Evolutionary conservation across 2,329 filamentous ascomycete genomes (phyloP).

Genomic region (Aureobasidium sp.): DNA sequence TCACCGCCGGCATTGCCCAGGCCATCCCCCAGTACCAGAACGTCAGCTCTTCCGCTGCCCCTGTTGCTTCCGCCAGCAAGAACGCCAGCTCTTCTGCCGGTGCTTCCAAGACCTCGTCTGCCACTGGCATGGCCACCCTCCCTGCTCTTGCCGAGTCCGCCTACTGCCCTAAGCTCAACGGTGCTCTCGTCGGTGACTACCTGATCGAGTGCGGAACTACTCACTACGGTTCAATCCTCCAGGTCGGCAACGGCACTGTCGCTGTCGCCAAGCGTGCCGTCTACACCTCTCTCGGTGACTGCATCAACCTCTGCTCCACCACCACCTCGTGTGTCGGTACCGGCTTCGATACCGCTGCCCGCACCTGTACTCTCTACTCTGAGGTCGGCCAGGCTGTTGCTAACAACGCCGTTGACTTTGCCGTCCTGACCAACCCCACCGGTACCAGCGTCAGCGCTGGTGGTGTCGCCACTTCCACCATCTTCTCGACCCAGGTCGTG

Average conservation of each 20-base stretch:
- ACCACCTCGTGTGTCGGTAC: conserved; percentile 9
- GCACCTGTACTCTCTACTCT: conserved; percentile 15
- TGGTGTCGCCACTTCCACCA: neutral
- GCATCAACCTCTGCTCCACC: conserved; percentile 6
- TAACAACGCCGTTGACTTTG: conserved; percentile 9
- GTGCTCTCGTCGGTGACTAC: conserved; percentile 7
- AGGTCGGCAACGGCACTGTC: neutral
- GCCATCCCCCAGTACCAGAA: conserved; percentile 15
- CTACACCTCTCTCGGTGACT: conserved; percentile 12
- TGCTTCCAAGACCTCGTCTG: neutral
- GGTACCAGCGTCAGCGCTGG: neutral
- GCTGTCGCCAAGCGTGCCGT: conserved; percentile 13
- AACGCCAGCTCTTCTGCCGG: conserved; percentile 3
- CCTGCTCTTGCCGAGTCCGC: conserved; percentile 4
- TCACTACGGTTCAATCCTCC: conserved; percentile 9
- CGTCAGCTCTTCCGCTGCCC: conserved; percentile 7
- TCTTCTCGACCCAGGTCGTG: conserved; percentile 10
- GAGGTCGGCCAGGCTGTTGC: neutral
- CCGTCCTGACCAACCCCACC: neutral
- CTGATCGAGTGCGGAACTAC: neutral
- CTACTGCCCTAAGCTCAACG: conserved; percentile 11
- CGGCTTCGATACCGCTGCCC: conserved; percentile 7
- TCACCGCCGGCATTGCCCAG: conserved; percentile 5
- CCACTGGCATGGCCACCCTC: neutral
- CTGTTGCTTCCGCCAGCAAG: neutral